Evolutionary conservation across 495 filamentous ascomycete species (phyloP), one percentile per base, ranked within the genome.

Genomic region (Trichoderma virens): DNA sequence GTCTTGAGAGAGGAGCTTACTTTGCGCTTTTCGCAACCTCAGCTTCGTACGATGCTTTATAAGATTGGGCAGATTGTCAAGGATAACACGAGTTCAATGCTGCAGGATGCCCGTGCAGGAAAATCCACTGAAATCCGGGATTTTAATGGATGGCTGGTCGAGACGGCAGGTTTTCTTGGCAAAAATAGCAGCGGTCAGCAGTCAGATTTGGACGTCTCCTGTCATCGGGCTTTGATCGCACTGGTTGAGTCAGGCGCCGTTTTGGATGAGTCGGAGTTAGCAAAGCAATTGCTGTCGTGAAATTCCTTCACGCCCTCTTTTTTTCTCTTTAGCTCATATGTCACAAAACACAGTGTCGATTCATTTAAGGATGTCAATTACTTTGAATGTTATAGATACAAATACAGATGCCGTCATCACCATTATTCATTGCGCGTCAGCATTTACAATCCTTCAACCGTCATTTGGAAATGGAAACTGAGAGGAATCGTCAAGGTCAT

Each of bases 91-190:
- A 92, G 88, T 69, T 87, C 85, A 3, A 96, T 96, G 92, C 71
- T 90, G 27, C 89, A 92, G 70, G 92, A 96, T 73, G 80, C 93
- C 23, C 72, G 76, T 35, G 73, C 73, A 2, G 80, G 86, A 3
- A 83, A 80, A 70, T 67, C 73, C 61, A 95, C 91, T 2, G 92
- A 96, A 73, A 85, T 96, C 63, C 84, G 88, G 23, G 93, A 89
- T 68, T 83, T 96, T 67, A 96, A 94, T 75, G 93, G 92, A 18
- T 97, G 88, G 74, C 81, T 96, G 34, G 83, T 78, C n/a, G 73
- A 76, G 18, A 77, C 68, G 31, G 76, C 73, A 8, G 66, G 64
- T 34, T 67, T 72, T 23, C 69, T 70, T 14, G 66, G 43, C 5
- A 2, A 34, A 23, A 25, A 27, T 38, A 38, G 7, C 13, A 34